Conservation (phyloP, 2,329 filamentous ascomycete species). For the Emericellopsis cladophorae region DNA sequence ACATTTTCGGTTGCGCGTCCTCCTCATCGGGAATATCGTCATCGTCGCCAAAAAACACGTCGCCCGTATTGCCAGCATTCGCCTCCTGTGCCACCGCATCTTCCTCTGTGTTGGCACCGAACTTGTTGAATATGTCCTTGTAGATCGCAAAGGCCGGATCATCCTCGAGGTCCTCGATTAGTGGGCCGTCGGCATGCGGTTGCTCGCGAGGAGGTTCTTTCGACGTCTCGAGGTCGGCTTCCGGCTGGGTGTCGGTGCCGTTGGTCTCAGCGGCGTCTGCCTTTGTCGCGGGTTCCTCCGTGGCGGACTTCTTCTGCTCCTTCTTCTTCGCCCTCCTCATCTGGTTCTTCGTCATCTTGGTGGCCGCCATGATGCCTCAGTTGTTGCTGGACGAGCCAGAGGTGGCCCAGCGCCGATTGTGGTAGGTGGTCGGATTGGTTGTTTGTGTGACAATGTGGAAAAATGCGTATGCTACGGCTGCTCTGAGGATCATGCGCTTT, state of each 20-base stretch:
- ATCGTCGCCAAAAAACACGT: conserved; percentile 73
- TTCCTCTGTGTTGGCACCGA: conserved; percentile 52
- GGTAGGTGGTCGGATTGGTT: conserved; percentile 15
- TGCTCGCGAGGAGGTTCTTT: conserved; percentile 8
- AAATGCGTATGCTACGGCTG: neutral
- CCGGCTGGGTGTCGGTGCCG: conserved; percentile 9
- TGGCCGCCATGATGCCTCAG: conserved; percentile 38
- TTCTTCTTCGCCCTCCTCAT: conserved; percentile 90
- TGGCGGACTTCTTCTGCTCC: conserved; percentile 60
- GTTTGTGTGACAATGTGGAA: conserved; percentile 13
- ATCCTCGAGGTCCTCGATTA: conserved; percentile 24
- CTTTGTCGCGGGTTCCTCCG: conserved; percentile 10
- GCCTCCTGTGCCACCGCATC: conserved; percentile 52
- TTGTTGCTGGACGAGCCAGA: conserved; percentile 5
- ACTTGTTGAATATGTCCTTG: conserved; percentile 71
- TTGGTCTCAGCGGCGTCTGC: conserved; percentile 16
- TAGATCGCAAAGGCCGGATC: conserved; percentile 76
- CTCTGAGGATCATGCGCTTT: conserved; percentile 12
- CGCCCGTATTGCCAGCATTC: conserved; percentile 63
- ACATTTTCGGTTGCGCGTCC: conserved; percentile 65
- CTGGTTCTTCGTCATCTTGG: conserved; percentile 87
- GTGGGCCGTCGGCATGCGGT: conserved; percentile 23
- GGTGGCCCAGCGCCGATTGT: conserved; percentile 11
- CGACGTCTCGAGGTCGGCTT: conserved; percentile 4
- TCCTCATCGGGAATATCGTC: conserved; percentile 79